Conservation (phyloP, 257 asterid species). For the Nicotiana tomentosiformis region DNA sequence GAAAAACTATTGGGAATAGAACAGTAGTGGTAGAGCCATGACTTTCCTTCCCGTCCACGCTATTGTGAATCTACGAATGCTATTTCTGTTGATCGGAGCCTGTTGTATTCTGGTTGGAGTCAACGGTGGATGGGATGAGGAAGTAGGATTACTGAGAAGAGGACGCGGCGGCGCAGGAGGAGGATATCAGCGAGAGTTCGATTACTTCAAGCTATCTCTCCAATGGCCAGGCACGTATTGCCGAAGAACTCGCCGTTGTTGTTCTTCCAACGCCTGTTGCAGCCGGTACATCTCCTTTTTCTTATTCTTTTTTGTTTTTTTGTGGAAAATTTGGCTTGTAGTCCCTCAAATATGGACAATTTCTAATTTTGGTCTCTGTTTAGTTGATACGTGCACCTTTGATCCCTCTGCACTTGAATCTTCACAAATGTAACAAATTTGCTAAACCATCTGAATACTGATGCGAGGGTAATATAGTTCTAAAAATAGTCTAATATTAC, state of each 20-base stretch:
- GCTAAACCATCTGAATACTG: too few species aligned
- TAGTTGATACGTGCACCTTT: too few species aligned
- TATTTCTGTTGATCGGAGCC: slow-evolving; percentile 29
- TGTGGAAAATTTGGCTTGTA: too few species aligned
- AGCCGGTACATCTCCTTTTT: slow-evolving; percentile 43
- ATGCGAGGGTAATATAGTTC: too few species aligned
- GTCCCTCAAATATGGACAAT: too few species aligned
- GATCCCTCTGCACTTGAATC: too few species aligned
- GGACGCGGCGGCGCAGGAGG: neutral
- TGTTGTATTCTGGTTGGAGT: slow-evolving; percentile 24
- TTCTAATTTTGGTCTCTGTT: too few species aligned
- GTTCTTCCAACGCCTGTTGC: slow-evolving; percentile 68
- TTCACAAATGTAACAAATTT: too few species aligned
- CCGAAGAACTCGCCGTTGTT: slow-evolving; percentile 51
- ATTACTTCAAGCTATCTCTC: slow-evolving; percentile 69
- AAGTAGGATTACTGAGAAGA: slow-evolving; percentile 16
- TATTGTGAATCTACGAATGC: slow-evolving; percentile 17
- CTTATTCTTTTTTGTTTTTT: too few species aligned
- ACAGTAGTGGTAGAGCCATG: slow-evolving; percentile 27
- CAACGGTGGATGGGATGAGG: slow-evolving; percentile 26
- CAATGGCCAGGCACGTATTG: slow-evolving; percentile 87
- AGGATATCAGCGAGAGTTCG: slow-evolving; percentile 58
- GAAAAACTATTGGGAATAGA: neutral
- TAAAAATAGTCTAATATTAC: too few species aligned
- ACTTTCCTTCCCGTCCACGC: slow-evolving; percentile 28